phyloP scores from a whole-genome alignment of 2,329 filamentous ascomycete species.

The Colletotrichum euphorbiae region DNA sequence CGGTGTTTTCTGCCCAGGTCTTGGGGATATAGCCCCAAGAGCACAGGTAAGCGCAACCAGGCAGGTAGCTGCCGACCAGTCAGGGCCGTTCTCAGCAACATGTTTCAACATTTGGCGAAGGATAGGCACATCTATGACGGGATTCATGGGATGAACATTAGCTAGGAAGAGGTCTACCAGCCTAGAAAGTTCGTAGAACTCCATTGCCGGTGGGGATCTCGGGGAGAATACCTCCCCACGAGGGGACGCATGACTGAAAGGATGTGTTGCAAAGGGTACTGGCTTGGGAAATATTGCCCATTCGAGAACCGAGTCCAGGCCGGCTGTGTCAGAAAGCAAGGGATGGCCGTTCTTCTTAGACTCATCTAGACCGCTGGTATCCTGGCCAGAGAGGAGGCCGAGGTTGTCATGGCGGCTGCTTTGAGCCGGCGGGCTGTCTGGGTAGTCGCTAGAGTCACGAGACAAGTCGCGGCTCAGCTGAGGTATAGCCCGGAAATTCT shows the following conservation, averaged over 20 bases:
- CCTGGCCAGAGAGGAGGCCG: constrained; percentile 4
- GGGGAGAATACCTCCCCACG: constrained; percentile 28
- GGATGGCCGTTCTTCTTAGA: neutral
- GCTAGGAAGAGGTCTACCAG: constrained; percentile 30
- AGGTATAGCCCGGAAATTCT: constrained; percentile 36
- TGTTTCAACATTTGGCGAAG: constrained; percentile 37
- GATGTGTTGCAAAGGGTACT: constrained; percentile 30
- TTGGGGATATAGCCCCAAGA: constrained; percentile 36
- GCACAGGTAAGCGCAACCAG: constrained; percentile 37
- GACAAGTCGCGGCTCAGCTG: constrained; percentile 36
- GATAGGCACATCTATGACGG: constrained; percentile 18
- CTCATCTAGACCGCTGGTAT: neutral
- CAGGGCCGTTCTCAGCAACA: constrained; percentile 39
- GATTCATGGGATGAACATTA: constrained; percentile 36
- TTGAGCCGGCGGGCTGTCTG: constrained; percentile 30
- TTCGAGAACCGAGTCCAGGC: constrained; percentile 37
- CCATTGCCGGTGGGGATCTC: constrained; percentile 31
- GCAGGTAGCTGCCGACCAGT: constrained; percentile 39
- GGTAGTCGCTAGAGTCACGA: constrained; percentile 33
- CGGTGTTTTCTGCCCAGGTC: constrained; percentile 30
- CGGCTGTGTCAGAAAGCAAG: constrained; percentile 26
- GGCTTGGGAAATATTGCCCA: constrained; percentile 39
- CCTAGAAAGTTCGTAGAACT: constrained; percentile 34
- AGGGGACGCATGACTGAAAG: constrained; percentile 28
- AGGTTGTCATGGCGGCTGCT: constrained; percentile 8